phyloP scores from a whole-genome alignment of 306 rosid genomes.

The Vicia villosa region DNA sequence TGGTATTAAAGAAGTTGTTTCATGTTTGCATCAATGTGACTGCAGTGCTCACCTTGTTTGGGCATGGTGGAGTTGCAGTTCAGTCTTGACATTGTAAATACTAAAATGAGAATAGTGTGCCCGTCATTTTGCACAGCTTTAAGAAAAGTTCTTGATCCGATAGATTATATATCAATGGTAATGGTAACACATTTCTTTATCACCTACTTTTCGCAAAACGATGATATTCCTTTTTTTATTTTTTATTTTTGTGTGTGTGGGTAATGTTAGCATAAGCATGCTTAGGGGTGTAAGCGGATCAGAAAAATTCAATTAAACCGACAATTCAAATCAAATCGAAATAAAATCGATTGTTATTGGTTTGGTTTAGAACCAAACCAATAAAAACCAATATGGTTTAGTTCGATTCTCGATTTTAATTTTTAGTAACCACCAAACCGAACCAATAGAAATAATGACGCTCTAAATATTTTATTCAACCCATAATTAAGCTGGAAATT shows the following conservation, averaged over 20 bases:
- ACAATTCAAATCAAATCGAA: too few species aligned
- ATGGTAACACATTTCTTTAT: not conserved
- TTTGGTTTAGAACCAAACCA: too few species aligned
- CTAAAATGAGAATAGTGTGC: slow-evolving; percentile 16
- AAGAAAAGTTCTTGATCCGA: not conserved
- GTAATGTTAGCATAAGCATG: not conserved
- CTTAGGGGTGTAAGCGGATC: too few species aligned
- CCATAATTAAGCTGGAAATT: too few species aligned
- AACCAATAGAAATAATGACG: too few species aligned
- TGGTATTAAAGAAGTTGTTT: slow-evolving; percentile 17
- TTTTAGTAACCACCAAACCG: too few species aligned
- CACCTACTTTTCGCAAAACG: not conserved
- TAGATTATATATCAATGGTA: not conserved
- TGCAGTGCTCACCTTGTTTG: slow-evolving; percentile 4
- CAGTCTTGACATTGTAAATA: slow-evolving; percentile 32
- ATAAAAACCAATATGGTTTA: too few species aligned
- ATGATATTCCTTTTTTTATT: not conserved
- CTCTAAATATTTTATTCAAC: too few species aligned
- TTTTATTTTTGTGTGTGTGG: too few species aligned
- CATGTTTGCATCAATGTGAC: slow-evolving; percentile 28
- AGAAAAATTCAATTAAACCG: too few species aligned
- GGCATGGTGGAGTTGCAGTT: slow-evolving; percentile 13
- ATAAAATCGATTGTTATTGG: too few species aligned
- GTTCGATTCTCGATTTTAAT: too few species aligned
- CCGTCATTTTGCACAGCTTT: slow-evolving; percentile 18